Percentiles rank a stretch among this genome's conserved stretches.
Evolutionary conservation across 495 filamentous ascomycete species (phyloP).

Genomic region (Xylaria nigripes): DNA sequence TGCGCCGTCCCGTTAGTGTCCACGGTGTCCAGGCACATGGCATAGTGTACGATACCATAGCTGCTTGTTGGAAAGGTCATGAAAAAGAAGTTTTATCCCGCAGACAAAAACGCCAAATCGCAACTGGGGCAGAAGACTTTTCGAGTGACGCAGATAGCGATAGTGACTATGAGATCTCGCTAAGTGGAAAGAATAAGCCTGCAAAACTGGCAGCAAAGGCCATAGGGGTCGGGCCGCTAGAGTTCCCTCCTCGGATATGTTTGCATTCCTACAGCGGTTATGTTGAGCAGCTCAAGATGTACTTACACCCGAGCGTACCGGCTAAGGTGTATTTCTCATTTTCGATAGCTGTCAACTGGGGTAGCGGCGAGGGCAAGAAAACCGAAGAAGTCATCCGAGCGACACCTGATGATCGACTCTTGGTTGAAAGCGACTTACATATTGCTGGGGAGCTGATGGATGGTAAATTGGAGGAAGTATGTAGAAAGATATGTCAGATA

Average conservation of each 20-base stretch:
- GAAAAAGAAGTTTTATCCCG: constrained; percentile 62
- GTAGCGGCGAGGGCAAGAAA: constrained; percentile 38
- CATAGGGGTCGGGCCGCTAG: constrained; percentile 26
- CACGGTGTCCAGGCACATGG: constrained; percentile 93
- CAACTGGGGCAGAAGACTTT: constrained; percentile 39
- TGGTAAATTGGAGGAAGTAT: constrained; percentile 60
- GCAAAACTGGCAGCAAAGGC: neutral
- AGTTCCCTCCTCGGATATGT: constrained; percentile 85
- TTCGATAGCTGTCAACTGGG: constrained; percentile 74
- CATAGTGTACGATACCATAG: constrained; percentile 63
- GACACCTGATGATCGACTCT: constrained; percentile 67
- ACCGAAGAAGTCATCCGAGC: constrained; percentile 57
- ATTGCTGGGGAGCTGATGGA: constrained; percentile 81
- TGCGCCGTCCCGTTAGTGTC: constrained; percentile 72
- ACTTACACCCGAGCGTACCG: constrained; percentile 65
- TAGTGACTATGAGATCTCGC: constrained; percentile 11
- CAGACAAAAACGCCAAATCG: constrained; percentile 45
- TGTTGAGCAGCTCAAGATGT: constrained; percentile 67
- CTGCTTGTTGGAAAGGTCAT: constrained; percentile 72
- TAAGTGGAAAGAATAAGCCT: constrained; percentile 8
- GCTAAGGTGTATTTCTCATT: constrained; percentile 82
- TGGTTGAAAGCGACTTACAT: constrained; percentile 89
- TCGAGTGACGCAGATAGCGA: constrained; percentile 34
- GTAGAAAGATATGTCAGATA: constrained; percentile 61
- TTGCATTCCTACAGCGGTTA: constrained; percentile 89